Evolutionary conservation across 352 stramenopile species (phyloP).

Genomic region (Globisporangium ultimum): DNA sequence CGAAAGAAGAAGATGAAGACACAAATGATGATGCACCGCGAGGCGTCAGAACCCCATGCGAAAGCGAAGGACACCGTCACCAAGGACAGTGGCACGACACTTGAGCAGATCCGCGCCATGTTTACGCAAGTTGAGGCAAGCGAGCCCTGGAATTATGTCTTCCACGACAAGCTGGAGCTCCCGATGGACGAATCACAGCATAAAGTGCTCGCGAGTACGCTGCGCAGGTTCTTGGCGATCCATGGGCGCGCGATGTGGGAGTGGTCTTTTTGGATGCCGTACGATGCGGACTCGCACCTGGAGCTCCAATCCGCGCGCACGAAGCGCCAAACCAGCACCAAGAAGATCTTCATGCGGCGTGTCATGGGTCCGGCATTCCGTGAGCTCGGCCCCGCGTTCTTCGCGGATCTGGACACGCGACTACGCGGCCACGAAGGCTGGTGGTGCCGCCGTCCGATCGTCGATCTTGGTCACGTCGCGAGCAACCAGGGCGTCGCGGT

Average conservation of each 20-base stretch:
- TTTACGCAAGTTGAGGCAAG: slow-evolving; percentile 19
- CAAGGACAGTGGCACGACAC: not conserved
- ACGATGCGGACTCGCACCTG: not conserved
- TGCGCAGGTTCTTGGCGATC: slow-evolving; percentile 19
- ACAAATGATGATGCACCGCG: too few relatives aligned
- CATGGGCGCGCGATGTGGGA: slow-evolving; percentile 33
- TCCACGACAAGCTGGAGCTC: slow-evolving; percentile 16
- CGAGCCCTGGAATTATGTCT: slow-evolving; percentile 23
- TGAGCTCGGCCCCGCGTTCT: slow-evolving; percentile 24
- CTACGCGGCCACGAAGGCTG: slow-evolving; percentile 17
- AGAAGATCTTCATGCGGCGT: slow-evolving; percentile 16
- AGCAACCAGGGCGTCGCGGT: slow-evolving; percentile 10
- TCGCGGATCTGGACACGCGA: slow-evolving; percentile 21
- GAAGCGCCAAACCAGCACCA: slow-evolving; percentile 21
- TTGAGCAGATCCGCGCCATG: slow-evolving; percentile 10
- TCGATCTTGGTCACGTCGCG: slow-evolving; percentile 18
- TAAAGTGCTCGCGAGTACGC: slow-evolving; percentile 5
- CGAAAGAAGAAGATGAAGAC: too few relatives aligned
- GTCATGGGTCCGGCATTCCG: slow-evolving; percentile 20
- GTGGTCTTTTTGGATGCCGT: slow-evolving; percentile 27
- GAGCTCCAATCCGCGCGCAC: not conserved
- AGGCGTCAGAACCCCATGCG: not conserved
- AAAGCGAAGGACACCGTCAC: not conserved
- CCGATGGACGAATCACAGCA: slow-evolving; percentile 18
- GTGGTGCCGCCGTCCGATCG: slow-evolving; percentile 19